Conservation (phyloP, 2,329 filamentous ascomycete species). For the Fusarium austroafricanum region DNA sequence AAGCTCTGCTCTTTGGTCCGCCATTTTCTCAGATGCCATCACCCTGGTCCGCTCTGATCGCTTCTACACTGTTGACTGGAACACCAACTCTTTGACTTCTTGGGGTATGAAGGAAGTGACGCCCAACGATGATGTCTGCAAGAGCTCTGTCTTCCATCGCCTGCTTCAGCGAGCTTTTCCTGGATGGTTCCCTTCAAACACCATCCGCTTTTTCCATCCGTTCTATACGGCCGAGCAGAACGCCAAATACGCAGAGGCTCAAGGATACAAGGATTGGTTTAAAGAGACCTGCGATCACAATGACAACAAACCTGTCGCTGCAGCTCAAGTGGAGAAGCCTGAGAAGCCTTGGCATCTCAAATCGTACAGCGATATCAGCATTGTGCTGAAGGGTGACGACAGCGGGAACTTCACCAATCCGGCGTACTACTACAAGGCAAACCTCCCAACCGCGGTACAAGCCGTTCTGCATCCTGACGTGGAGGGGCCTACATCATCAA, state of each 20-base stretch:
- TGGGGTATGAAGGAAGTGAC: slow-evolving; percentile 44
- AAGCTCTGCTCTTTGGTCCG: slow-evolving; percentile 64
- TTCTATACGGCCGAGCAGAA: slow-evolving; percentile 39
- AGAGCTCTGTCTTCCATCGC: slow-evolving; percentile 42
- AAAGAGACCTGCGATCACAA: background rate
- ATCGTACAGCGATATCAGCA: background rate
- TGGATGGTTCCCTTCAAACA: slow-evolving; percentile 35
- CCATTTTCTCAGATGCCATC: slow-evolving; percentile 77
- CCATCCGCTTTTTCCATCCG: slow-evolving; percentile 41
- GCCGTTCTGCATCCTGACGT: background rate
- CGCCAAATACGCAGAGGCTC: slow-evolving; percentile 15
- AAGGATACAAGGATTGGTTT: slow-evolving; percentile 19
- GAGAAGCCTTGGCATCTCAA: background rate
- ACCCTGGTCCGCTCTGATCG: slow-evolving; percentile 75
- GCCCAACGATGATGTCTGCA: slow-evolving; percentile 28
- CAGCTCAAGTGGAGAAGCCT: background rate
- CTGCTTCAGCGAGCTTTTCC: slow-evolving; percentile 40
- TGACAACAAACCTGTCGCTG: background rate
- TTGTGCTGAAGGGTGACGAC: background rate
- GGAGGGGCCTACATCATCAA: background rate
- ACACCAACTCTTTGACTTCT: slow-evolving; percentile 51
- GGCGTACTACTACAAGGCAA: background rate
- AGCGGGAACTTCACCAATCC: slow-evolving; percentile 1
- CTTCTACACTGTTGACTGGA: slow-evolving; percentile 68
- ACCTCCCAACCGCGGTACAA: background rate